Base-by-base conservation (phyloP, 2,329 filamentous ascomycete species). In the Leptosphaerulina australis region DNA sequence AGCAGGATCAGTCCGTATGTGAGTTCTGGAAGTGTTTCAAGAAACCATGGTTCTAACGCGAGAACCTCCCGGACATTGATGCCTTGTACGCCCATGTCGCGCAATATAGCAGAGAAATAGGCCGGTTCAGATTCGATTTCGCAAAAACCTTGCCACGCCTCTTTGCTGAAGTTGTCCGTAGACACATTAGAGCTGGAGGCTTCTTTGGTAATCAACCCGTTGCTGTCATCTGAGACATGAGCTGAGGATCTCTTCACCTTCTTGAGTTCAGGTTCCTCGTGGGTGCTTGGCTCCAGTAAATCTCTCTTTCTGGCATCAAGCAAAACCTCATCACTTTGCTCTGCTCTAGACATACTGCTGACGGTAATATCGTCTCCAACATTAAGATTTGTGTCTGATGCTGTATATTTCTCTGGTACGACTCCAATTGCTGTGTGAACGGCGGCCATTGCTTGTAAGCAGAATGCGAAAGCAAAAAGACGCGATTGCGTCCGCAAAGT, bases 91-190 rank as follows among this genome's bases (percentile, higher is more conserved):
- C 91, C 91, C 52, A 94, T 85, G 38, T 91, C 86, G 25, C 82
- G 81, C 3, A 97, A 79, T 70, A 97, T 93, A 29, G 85, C 84
- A 63, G 91, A 94, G 77, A 97, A 97, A 62, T 83, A 74, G 73
- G 91, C 90, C 6, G 92, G 92, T 55, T 97, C 91, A 5, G 91
- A 96, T 73, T 96, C 91, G 39, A 97, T 81, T 66, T 97, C 91
- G 50, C 87, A 82, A 85, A 88, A 93, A 18, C 88, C 87, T 39
- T 83, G 79, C 84, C 87, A 91, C 1, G 55, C 70, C 22, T 65
- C 58, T 55, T 75, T 79, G 41, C 79, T 75, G 18, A 69, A 46
- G 3, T 40, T 37, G 9, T 67, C 74, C 8, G 72, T 71, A 28
- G 70, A 56, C 28, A 59, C 53, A 28, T 66, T 67, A 35, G 68